Evolutionary conservation across 164 flowering plant species (phyloP).

Genomic region (Liquidambar formosana): DNA sequence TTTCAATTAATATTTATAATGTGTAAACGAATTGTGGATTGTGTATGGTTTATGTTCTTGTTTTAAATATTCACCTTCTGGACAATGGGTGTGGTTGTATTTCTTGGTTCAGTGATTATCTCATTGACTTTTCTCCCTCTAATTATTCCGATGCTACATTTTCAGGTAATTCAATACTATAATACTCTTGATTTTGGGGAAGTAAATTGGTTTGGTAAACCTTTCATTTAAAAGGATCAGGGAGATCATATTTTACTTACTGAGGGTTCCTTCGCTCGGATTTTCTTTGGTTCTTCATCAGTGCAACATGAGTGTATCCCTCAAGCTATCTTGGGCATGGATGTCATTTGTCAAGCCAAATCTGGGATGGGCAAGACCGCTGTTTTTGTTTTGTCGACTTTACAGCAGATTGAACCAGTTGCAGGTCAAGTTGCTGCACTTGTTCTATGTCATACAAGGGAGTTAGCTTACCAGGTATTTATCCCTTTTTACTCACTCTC

Average conservation of each 20-base stretch:
- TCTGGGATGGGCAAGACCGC: slow-evolving; percentile 99
- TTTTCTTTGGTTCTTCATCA: slow-evolving; percentile 80
- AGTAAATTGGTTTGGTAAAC: slow-evolving; percentile 55
- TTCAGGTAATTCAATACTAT: slow-evolving; percentile 64
- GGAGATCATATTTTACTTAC: slow-evolving; percentile 63
- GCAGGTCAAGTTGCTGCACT: slow-evolving; percentile 97
- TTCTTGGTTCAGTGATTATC: not conserved
- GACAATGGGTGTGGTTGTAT: not conserved
- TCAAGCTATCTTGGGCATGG: slow-evolving; percentile 98
- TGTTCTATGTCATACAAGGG: slow-evolving; percentile 96
- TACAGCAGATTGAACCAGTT: slow-evolving; percentile 93
- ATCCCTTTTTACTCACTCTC: not conserved
- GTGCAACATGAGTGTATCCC: slow-evolving; percentile 99
- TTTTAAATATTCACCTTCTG: not conserved
- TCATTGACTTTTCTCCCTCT: not conserved
- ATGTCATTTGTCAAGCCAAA: slow-evolving; percentile 98
- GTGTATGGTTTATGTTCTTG: not conserved
- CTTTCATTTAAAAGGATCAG: slow-evolving; percentile 55
- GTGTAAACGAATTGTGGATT: not conserved
- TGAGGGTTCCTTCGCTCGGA: slow-evolving; percentile 49
- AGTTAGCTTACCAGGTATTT: slow-evolving; percentile 92
- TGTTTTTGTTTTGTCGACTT: slow-evolving; percentile 85
- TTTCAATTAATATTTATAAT: not conserved
- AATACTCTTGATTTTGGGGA: slow-evolving; percentile 42
- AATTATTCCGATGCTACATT: slow-evolving; percentile 3